phyloP scores from a whole-genome alignment of 441 rosid species.

The Croton setiger region DNA sequence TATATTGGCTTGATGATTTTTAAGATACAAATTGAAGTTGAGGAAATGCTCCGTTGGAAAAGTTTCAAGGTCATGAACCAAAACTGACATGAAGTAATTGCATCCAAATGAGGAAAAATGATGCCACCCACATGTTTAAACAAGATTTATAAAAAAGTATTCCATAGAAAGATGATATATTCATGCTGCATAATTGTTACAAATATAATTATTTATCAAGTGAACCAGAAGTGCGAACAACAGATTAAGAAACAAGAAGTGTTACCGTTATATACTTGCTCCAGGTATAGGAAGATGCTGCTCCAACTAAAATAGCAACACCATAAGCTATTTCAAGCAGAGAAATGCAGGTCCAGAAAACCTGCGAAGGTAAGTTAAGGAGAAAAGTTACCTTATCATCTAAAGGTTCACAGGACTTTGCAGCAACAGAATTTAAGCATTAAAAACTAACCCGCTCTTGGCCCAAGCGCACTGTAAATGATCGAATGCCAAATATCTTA shows the following conservation, averaged over 20 bases:
- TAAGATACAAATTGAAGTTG: neutral
- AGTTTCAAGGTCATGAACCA: neutral
- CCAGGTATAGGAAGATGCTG: slow-evolving; percentile 68
- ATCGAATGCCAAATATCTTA: slow-evolving; percentile 70
- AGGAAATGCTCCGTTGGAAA: neutral
- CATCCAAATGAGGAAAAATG: neutral
- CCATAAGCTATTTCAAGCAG: slow-evolving; percentile 81
- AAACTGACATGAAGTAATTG: neutral
- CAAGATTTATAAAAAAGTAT: neutral
- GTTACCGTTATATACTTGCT: slow-evolving; percentile 81
- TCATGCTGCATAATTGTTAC: neutral
- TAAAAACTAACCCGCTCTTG: slow-evolving; percentile 56
- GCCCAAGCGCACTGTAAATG: slow-evolving; percentile 85
- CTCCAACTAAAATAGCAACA: slow-evolving; percentile 77
- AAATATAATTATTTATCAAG: neutral
- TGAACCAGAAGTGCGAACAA: neutral
- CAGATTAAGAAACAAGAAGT: slow-evolving; percentile 16
- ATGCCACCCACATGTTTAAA: neutral
- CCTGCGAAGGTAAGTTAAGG: slow-evolving; percentile 37
- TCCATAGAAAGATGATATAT: neutral
- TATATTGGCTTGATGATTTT: neutral
- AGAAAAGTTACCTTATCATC: neutral
- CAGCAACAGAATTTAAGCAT: neutral
- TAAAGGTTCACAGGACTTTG: neutral
- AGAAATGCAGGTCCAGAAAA: slow-evolving; percentile 86